Base-by-base conservation (phyloP, 2,329 filamentous ascomycete species). In the Blastomyces percursus region DNA sequence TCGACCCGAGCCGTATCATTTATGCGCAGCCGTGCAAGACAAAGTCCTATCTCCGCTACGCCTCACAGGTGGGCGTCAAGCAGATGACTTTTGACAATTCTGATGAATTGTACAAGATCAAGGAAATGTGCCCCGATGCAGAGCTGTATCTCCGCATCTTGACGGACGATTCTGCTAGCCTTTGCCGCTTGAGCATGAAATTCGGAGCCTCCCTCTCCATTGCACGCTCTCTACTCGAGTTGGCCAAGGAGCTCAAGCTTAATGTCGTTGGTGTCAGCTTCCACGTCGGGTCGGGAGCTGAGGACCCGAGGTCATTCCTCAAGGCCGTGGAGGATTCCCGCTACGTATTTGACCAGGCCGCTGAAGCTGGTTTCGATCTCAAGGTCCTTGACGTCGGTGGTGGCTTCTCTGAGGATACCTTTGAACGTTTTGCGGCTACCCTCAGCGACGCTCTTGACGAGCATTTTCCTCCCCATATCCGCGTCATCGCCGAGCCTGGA, bases 21-120 rank as follows among this genome's bases (percentile, higher is more conserved):
- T 99, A 97, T 74, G 94, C 94, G 59, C 94, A 99, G 80, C 94
- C 94, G 62, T 97, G 94, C 89, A 99, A 99, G 86, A 99, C 94
- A 71, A 96, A 94, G 80, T 96, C 93, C 57, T 97, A 96, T 76
- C 83, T 99, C 66, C 91, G 92, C 73, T 96, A 92, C 72, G 94
- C 95, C 67, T 86, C 89, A 72, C 84, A 86, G 73, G 82, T 87
- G 68, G 89, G 88, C 69, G 94, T 99, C 74, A 93, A 89, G 80
- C 90, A 96, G 82, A 97, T 99, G 93, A 99, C 94, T 2, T 97
- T 99, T 74, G 94, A 99, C 83, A 99, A 99, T 71, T 86, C 89
- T 74, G 94, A 99, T 75, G 94, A 99, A 82, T 84, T 99, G 60
- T 91, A 93, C 84, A 99, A 99, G 84, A 93, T 96, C 76, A 94